Percentiles rank a stretch among this genome's conserved stretches.
phyloP scores from a whole-genome alignment of 2,329 filamentous ascomycete species.

The Calonectria pauciramosa region DNA sequence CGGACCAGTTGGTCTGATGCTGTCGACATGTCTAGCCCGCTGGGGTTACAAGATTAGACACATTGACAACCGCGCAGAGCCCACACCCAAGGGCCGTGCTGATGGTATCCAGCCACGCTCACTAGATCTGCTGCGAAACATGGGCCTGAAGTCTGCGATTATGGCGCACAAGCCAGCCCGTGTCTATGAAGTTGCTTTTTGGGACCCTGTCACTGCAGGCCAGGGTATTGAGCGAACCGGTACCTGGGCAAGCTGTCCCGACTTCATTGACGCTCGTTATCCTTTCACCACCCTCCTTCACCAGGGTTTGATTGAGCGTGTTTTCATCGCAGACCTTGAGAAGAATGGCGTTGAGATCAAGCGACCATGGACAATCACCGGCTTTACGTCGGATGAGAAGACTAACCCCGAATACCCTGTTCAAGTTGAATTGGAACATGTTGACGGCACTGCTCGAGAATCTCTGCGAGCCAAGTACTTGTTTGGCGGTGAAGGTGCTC shows the following conservation, averaged over 20 bases:
- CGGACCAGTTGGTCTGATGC: constrained; percentile 88
- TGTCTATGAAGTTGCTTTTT: constrained; percentile 84
- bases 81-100: constrained; percentile 86
- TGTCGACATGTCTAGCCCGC: constrained; percentile 88
- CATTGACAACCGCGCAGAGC: constrained; percentile 90
- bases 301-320: constrained; percentile 79
- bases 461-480: constrained; percentile 78
- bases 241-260: constrained; percentile 89
- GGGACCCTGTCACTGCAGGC: constrained; percentile 72
- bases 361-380: constrained; percentile 74
- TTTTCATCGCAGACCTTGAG: constrained; percentile 76
- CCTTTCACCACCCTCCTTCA: constrained; percentile 80
- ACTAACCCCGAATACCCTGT: constrained; percentile 79
- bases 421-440: constrained; percentile 80
- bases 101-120: constrained; percentile 94
- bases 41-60: constrained; percentile 98
- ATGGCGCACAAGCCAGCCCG: constrained; percentile 91
- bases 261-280: constrained; percentile 81
- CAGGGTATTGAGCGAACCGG: constrained; percentile 75
- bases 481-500: constrained; percentile 79
- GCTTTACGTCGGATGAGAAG: constrained; percentile 71
- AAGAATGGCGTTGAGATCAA: constrained; percentile 73
- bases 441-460: constrained; percentile 79
- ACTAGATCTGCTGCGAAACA: constrained; percentile 87
- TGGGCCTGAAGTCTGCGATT: constrained; percentile 88